Evolutionary conservation across 1,284 basidiomycete genomes (phyloP), one percentile per base, ranked within the genome.

Genomic region (Apiotrichum veenhuisii): DNA sequence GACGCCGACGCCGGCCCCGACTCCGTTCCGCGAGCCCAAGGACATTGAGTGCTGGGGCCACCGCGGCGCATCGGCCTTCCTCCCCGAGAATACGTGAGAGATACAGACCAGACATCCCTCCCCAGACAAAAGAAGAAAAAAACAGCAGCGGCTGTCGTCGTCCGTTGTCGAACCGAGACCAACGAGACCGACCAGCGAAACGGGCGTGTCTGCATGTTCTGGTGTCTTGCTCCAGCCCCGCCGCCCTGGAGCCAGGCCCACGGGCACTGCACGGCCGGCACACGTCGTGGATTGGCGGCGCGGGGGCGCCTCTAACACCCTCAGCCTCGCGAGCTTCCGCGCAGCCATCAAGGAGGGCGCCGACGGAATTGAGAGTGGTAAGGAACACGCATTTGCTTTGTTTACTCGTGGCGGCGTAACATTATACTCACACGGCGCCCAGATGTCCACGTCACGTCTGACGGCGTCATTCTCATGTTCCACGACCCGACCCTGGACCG

Each of bases 401-500:
- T n/a, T n/a, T n/a, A n/a, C n/a, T n/a, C n/a, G n/a, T n/a, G n/a
- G n/a, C n/a, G n/a, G n/a, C n/a, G n/a, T n/a, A n/a, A n/a, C n/a
- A 15, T 7, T 30, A 25, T 11, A n/a, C 42, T 41, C 18, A 12
- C 66, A 52, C 30, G 15, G 8, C 66, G 49, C 30, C 9, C 84
- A 94, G 94, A 98, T 83, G 93, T 98, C 63, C 94, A 98, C 76
- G 87, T 96, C 70, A 94, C 94, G 48, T 81, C 83, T 63, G 95
- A 98, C 78, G 83, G 87, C 67, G 86, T 95, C 52, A 87, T 98
- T 41, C 76, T 98, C 61, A 96, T 98, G 93, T 97, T 96, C 77
- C 94, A 97, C 75, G 93, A 97, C 77, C 89, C 91, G 8, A 86
- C 74, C 18, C 65, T 83, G 42, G 81, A 82, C 58, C 72, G 83